A percentile compares a stretch with the other conserved stretches of the same genome.
Evolutionary conservation across 1,139 yeast genomes (phyloP).

Genomic region (Nematodospora anomalae): DNA sequence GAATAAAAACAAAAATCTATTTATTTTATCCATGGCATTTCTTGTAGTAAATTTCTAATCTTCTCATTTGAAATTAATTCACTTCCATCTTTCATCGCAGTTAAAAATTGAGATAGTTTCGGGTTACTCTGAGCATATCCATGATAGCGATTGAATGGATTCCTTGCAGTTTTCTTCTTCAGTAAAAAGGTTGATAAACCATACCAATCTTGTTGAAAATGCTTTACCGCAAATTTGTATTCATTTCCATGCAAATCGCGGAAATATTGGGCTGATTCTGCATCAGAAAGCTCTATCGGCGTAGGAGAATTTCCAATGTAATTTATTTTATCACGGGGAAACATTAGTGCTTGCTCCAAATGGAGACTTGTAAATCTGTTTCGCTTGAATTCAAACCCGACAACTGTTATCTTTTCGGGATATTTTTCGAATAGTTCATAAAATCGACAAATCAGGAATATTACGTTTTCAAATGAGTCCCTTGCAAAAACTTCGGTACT

Average conservation of each 20-base stretch:
- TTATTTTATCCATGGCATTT: slow-evolving; percentile 12
- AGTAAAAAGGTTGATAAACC: slow-evolving; percentile 48
- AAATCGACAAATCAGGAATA: slow-evolving; percentile 62
- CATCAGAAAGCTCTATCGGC: slow-evolving; percentile 32
- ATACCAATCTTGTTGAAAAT: slow-evolving; percentile 60
- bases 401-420: slow-evolving; percentile 55
- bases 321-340: slow-evolving; percentile 31
- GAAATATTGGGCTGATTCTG: slow-evolving; percentile 32
- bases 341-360: slow-evolving; percentile 45
- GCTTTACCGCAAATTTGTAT: slow-evolving; percentile 51
- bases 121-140: slow-evolving; percentile 38
- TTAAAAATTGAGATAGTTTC: slow-evolving; percentile 21
- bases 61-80: slow-evolving; percentile 14
- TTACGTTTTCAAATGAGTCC: slow-evolving; percentile 78
- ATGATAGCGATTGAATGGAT: slow-evolving; percentile 57
- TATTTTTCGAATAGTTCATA: slow-evolving; percentile 45
- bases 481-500: slow-evolving; percentile 69
- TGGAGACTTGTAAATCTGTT: slow-evolving; percentile 59
- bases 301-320: slow-evolving; percentile 68
- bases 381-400: slow-evolving; percentile 76
- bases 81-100: slow-evolving; percentile 13
- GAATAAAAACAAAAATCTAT: slow-evolving; percentile 1
- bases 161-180: slow-evolving; percentile 50
- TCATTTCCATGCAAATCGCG: slow-evolving; percentile 49
- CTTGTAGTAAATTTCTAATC: slow-evolving; percentile 13